Evolutionary conservation across 352 stramenopile species (phyloP), one percentile per base, ranked within the genome.

Genomic region (Phytophthora hibernalis): DNA sequence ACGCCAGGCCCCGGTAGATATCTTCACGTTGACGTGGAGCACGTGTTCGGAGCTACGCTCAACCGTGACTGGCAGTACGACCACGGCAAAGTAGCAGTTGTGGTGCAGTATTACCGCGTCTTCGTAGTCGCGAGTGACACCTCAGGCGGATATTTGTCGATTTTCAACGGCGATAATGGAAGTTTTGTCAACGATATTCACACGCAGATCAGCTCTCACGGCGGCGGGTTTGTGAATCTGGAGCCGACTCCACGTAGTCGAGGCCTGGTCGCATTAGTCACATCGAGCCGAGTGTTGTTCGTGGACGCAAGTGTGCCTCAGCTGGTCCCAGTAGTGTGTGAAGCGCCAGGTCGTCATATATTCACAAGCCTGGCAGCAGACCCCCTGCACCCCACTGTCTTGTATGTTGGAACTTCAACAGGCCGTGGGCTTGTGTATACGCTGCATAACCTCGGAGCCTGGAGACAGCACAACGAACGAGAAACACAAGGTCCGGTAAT

Each of bases 11-110:
- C 44, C n/a, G 71, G 71, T 7, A 70, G 54, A 20, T 72, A 73
- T 61, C 52, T 79, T n/a, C 71, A 79, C 28, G 54, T 76, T 30
- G 71, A 79, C 28, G 35, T 79, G 3, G 71, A 79, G 33, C 61
- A 54, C n/a, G 50, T 73, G 12, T 79, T 79, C 22, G 26, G 8
- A 21, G 33, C 53, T 47, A 53, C 30, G 10, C 53, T 76, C 13
- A 33, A 49, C 4, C 43, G 12, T 7, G 28, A 26, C 1, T 53
- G 66, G 21, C 40, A 31, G 1, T 70, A 64, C 18, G 44, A 31
- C 40, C 37, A 20, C 15, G 70, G 61, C 24, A 73, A 63, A 60
- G 54, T 77, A 30, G 40, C 50, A n/a, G 40, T 77, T 13, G 56
- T 65, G 11, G 20, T 54, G 43, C 37, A 48, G 21, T 50, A 72